Percentiles rank a stretch among this genome's conserved stretches.
Conservation (phyloP, 306 rosid species). For the Lathyrus tuberosus region DNA sequence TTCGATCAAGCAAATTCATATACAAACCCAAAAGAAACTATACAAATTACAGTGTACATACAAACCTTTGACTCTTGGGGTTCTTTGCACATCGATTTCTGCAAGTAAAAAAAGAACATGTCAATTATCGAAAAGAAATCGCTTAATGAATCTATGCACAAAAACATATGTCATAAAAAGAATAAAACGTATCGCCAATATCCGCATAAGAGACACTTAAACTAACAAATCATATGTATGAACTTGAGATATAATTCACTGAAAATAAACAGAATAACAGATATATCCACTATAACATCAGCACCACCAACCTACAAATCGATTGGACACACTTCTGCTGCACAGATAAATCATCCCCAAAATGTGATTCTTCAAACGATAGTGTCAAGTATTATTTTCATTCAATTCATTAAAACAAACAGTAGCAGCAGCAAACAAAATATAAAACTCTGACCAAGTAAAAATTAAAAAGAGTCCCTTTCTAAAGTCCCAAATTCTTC, state of each 20-base stretch:
- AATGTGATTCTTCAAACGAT: background rate
- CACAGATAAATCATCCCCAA: slow-evolving; percentile 31
- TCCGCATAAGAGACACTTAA: background rate
- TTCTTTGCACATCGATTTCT: slow-evolving; percentile 85
- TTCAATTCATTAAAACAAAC: slow-evolving; percentile 19
- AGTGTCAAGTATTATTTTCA: background rate
- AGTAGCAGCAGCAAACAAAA: slow-evolving; percentile 8
- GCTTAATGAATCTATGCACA: slow-evolving; percentile 4
- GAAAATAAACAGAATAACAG: slow-evolving; percentile 3
- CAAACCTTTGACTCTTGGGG: slow-evolving; percentile 82
- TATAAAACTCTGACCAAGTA: background rate
- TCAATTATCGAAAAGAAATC: slow-evolving; percentile 27
- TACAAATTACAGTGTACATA: slow-evolving; percentile 17
- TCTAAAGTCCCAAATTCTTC: slow-evolving; percentile 8
- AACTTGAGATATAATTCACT: slow-evolving; percentile 5
- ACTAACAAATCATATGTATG: background rate
- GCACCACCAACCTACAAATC: slow-evolving; percentile 3
- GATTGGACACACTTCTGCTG: slow-evolving; percentile 6
- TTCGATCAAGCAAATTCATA: slow-evolving; percentile 15
- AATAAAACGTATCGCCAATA: slow-evolving; percentile 6
- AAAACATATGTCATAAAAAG: background rate
- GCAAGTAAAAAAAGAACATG: slow-evolving; percentile 45
- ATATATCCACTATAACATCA: slow-evolving; percentile 21
- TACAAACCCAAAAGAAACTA: slow-evolving; percentile 26
- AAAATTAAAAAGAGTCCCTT: background rate